Base-by-base conservation (phyloP, 192 early-diverging fungal species). In the Linnemannia elongata region DNA sequence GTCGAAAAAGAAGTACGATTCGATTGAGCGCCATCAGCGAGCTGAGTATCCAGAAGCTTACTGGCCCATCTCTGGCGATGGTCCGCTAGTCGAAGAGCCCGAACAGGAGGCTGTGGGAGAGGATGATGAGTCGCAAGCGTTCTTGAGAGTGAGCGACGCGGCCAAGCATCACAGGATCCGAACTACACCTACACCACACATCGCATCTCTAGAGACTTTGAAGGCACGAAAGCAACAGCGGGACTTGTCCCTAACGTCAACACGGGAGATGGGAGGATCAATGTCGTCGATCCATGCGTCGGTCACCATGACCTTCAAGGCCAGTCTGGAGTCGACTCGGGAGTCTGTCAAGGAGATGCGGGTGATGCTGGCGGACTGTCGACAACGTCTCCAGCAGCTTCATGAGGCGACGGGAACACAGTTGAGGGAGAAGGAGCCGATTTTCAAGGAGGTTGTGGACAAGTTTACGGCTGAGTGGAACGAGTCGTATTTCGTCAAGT, bases 401-500 rank as follows among this genome's bases (percentile, higher is more conserved):
- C 33, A 81, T 22, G 85, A 74, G 6, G 85, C 85, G 1, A 78
- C 79, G 35, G 82, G 82, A 7, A n/a, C 27, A 33, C 76, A 78
- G 41, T 63, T 87, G 33, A 52, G 35, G 1, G 79, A 78, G 79
- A 87, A 87, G 24, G 85, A 87, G 54, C 76, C 79, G 0, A 35
- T 75, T 18, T 87, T 87, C 44, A 87, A 87, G 79, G 75, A 78
- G 13, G 72, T 81, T 54, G 85, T 87, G 76, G 85, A 87, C 68
- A 81, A 78, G 72, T 87, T 87, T 44, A 78, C 85, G 33, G 74
- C 68, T 39, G 85, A 87, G 69, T 87, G 85, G 85, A 87, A 87
- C 52, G 85, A 81, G 39, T 87, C 85, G 18, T 87, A 87, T 39
- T 87, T 87, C 55, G 80, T 81, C 69, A 72, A 73, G 39, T 60